Base-by-base conservation (phyloP, 2,329 filamentous ascomycete species). In the Monilinia fructicola region DNA sequence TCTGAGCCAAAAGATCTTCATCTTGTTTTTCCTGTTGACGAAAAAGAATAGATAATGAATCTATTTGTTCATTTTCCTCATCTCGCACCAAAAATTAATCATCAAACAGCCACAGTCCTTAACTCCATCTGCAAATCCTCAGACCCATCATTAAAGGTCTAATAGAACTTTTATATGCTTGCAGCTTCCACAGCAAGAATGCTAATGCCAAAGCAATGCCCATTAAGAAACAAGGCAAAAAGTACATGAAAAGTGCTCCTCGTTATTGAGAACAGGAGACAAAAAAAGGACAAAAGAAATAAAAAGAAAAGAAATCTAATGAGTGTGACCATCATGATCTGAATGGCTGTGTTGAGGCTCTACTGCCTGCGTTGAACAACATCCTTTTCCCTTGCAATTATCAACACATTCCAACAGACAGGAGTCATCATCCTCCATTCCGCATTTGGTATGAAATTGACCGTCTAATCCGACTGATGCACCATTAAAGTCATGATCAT, bases 321-420 rank as follows among this genome's bases (percentile, higher is more conserved):
- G 75, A 71, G 54, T 56, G 66, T 76, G 75, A 38, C 72, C 73
- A 40, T 74, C 74, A 58, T 76, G 72, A 63, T 74, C 71, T 4
- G 69, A 71, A 61, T 76, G 72, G 50, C 70, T 63, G 53, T 74
- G 69, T 59, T 73, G 69, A n/a, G 71, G 54, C 35, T 73, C 71
- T 26, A 62, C 64, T 40, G 71, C 68, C 6, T 70, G 55, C 28
- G 71, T 70, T 64, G 65, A 58, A 63, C 76, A 78, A 60, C 76
- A 78, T 12, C 73, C 73, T 31, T 72, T 73, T 50, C 71, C 74
- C 69, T 77, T 75, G 60, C 75, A 75, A 26, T 76, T 70, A 65
- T 78, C 76, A 12, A 76, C 70, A 63, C 74, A 77, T 66, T 76
- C 75, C 44, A 77, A 67, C 16, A 77, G 67, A 55, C 76, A 77